Percentiles rank a stretch among this genome's conserved stretches.
Evolutionary conservation across 805 yeast species (phyloP).

Genomic region (Saccharomyces eubayanus): DNA sequence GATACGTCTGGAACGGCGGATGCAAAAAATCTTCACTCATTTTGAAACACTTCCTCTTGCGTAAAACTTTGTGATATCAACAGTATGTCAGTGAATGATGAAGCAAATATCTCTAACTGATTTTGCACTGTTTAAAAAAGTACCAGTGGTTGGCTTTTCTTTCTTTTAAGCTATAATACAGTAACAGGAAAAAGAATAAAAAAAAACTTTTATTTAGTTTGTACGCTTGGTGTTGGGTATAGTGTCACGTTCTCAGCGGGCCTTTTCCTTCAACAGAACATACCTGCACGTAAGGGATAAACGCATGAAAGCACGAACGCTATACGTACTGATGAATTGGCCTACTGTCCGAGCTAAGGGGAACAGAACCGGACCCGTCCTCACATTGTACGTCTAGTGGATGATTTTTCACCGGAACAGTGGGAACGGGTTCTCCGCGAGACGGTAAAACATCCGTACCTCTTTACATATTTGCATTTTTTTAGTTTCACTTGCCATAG

Average conservation of each 20-base stretch:
- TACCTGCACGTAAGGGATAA: not conserved
- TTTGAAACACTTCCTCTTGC: not conserved
- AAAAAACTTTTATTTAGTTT: not conserved
- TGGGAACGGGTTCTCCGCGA: not conserved
- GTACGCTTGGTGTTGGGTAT: not conserved
- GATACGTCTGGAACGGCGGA: conserved; percentile 12
- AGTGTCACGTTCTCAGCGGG: not conserved
- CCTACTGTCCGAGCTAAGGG: not conserved
- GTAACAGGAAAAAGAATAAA: not conserved
- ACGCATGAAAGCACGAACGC: not conserved
- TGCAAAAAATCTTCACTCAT: conserved; percentile 1
- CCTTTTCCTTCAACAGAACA: not conserved
- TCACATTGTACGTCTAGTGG: not conserved
- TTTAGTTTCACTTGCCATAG: not conserved
- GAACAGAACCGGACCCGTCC: not conserved
- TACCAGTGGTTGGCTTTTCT: not conserved
- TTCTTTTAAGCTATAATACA: not conserved
- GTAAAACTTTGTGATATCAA: not conserved
- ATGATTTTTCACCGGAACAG: not conserved
- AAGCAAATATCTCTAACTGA: not conserved
- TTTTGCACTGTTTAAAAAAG: not conserved
- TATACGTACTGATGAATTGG: not conserved
- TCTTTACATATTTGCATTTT: not conserved
- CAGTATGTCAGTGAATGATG: not conserved
- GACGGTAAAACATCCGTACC: not conserved